Evolutionary conservation across 2,329 filamentous ascomycete genomes (phyloP), one percentile per base, ranked within the genome.

Genomic region (Cryphonectria radicalis): DNA sequence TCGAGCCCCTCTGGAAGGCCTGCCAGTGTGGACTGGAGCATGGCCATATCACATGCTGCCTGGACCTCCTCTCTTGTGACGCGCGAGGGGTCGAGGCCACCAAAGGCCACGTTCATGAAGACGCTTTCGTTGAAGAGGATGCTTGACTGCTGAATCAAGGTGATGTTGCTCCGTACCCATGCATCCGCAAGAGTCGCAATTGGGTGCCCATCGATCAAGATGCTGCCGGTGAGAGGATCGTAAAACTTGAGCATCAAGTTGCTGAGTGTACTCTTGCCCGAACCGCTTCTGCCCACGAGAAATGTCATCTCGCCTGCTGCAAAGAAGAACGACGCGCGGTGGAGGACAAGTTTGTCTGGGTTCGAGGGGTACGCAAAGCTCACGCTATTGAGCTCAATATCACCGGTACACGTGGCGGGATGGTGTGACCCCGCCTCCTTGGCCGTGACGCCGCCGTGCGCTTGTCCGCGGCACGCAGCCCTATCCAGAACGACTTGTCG

Each of bases 221-320:
- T 90, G 0, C 50, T 67, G 4, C 95, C 95, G 0, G 82, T 82
- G 0, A 82, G 80, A 0, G 93, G 89, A 8, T 88, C 83, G 77
- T 98, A 97, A 75, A 97, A 92, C 17, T 91, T 89, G 66, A 94
- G 85, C 0, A 98, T 84, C 0, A 98, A 85, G 77, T 93, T 94
- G 0, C 92, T 91, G 1, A 98, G 78, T 0, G 95, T 98, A 75
- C 94, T 97, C 80, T 98, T 98, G 0, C 95, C 95, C 1, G 93
- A 97, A 0, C 96, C 96, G 77, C 94, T 97, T 76, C 87, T 88
- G 0, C 95, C 96, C 66, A 98, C 89, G 2, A 98, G 85, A 77
- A 96, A 98, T 0, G 90, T 93, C 3, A 91, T 89, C 73, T 92
- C 85, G 0, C 92, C 91, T 0, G 91, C 85, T 0, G 90, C 88